phyloP scores from a whole-genome alignment of 164 flowering plant species.

The Vitis rupestris region DNA sequence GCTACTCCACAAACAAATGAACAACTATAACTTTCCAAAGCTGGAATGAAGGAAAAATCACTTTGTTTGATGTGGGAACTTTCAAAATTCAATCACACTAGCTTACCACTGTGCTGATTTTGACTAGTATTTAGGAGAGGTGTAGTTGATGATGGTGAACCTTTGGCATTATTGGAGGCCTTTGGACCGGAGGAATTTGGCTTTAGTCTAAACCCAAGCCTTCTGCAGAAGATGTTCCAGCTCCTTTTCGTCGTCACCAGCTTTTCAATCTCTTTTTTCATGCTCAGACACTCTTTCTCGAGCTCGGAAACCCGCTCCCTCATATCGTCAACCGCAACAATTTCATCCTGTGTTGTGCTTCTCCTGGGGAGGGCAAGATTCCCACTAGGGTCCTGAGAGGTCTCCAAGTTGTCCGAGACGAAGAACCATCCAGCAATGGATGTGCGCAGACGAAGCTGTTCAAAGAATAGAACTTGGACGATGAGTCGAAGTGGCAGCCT shows the following conservation, averaged over 20 bases:
- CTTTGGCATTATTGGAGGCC: constrained; percentile 11
- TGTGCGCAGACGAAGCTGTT: constrained; percentile 64
- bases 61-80: too few species aligned
- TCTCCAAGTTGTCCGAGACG: constrained; percentile 54
- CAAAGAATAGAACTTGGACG: constrained; percentile 73
- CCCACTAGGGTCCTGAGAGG: constrained; percentile 33
- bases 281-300: constrained; percentile 37
- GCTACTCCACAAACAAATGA: too few species aligned
- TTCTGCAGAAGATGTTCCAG: constrained; percentile 27
- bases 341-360: constrained; percentile 4
- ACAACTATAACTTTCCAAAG: too few species aligned
- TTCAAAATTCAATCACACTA: background rate
- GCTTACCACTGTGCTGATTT: constrained; percentile 7
- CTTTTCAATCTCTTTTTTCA: constrained; percentile 40
- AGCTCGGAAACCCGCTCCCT: constrained; percentile 35
- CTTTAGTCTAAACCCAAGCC: constrained; percentile 21
- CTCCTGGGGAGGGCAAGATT: constrained; percentile 26
- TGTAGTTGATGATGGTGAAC: constrained; percentile 12
- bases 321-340: constrained; percentile 21
- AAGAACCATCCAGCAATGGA: constrained; percentile 67
- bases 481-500: constrained; percentile 70
- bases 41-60: too few species aligned
- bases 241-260: constrained; percentile 29
- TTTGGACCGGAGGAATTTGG: constrained; percentile 14
- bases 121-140: constrained; percentile 6